phyloP scores from a whole-genome alignment of 192 early-diverging fungal genomes.

The Lunasporangiospora selenospora region DNA sequence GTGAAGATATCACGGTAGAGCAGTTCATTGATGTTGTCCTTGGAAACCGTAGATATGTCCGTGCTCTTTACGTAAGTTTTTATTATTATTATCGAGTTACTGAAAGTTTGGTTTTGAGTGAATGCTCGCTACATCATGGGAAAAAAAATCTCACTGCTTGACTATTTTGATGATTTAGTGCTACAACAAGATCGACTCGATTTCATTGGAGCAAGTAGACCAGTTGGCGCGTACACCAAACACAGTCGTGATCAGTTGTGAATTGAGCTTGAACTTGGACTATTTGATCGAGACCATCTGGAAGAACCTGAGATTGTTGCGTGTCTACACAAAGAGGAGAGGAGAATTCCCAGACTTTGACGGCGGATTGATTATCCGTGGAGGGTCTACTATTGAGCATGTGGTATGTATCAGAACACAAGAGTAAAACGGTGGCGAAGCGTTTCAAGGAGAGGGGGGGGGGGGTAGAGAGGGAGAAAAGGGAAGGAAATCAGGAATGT shows the following conservation, averaged over 20 bases:
- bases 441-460: no score
- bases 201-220: slow-evolving; percentile 96
- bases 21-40: slow-evolving; percentile 99
- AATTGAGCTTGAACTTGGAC: slow-evolving; percentile 91
- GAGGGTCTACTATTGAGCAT: slow-evolving; percentile 81
- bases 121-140: no score
- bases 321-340: slow-evolving; percentile 97
- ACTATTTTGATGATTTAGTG: no score
- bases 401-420: slow-evolving; percentile 60
- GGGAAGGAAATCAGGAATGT: no score
- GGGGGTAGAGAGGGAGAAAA: no score
- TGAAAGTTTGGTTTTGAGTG: no score
- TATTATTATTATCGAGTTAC: no score
- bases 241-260: slow-evolving; percentile 92
- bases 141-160: no score
- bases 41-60: slow-evolving; percentile 95
- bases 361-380: slow-evolving; percentile 88
- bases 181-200: slow-evolving; percentile 98
- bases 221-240: slow-evolving; percentile 86
- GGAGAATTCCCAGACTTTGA: slow-evolving; percentile 95
- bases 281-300: slow-evolving; percentile 91
- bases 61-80: slow-evolving; percentile 92
- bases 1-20: slow-evolving; percentile 96
- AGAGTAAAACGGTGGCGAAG: no score
- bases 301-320: slow-evolving; percentile 86